A percentile compares a stretch with the other conserved stretches of the same genome.
These are phyloP conservation scores for Leucosporidium creatinivorum DNA, from an alignment of 768 basidiomycete genomes.

Conservation along the genomic window DNA sequence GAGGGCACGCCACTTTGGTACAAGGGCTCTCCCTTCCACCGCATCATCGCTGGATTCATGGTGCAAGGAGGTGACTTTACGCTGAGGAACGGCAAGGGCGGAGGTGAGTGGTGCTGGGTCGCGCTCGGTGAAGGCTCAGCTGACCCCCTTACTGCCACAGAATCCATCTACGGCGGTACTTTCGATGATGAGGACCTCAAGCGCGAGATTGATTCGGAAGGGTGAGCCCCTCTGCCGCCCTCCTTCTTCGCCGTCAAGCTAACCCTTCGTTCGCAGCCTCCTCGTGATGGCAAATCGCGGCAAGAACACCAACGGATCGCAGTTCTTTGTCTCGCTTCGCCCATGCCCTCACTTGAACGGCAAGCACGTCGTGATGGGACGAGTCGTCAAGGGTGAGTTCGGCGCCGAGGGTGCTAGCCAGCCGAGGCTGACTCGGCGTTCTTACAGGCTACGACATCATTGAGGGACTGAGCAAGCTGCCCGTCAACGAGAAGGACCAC, in stretches of 20 bases:
- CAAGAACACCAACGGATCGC: conserved; percentile 64
- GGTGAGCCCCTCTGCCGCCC: conserved; percentile 39
- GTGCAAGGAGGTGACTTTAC: conserved; percentile 61
- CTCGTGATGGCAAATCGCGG: conserved; percentile 88
- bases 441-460: conserved; percentile 46
- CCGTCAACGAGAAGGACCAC: conserved; percentile 67
- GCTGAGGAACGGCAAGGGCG: conserved; percentile 68
- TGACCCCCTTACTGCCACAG: conserved; percentile 34
- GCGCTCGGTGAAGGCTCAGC: no score
- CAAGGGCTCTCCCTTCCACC: conserved; percentile 58
- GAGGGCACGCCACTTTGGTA: conserved; percentile 70
- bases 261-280: conserved; percentile 38
- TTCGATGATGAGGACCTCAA: conserved; percentile 73
- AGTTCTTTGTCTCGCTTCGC: conserved; percentile 77
- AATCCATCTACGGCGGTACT: conserved; percentile 67
- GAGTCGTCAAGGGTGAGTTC: conserved; percentile 44
- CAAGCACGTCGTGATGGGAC: conserved; percentile 45
- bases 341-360: conserved; percentile 57
- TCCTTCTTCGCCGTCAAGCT: not conserved
- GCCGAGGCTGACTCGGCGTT: conserved; percentile 41
- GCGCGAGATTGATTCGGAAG: conserved; percentile 58
- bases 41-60: conserved; percentile 73
- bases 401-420: not conserved
- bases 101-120: conserved; percentile 35
- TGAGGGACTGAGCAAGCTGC: conserved; percentile 55